Evolutionary conservation across 108 stramenopile genomes (phyloP).

Genomic region (Conticribra guillardii): DNA sequence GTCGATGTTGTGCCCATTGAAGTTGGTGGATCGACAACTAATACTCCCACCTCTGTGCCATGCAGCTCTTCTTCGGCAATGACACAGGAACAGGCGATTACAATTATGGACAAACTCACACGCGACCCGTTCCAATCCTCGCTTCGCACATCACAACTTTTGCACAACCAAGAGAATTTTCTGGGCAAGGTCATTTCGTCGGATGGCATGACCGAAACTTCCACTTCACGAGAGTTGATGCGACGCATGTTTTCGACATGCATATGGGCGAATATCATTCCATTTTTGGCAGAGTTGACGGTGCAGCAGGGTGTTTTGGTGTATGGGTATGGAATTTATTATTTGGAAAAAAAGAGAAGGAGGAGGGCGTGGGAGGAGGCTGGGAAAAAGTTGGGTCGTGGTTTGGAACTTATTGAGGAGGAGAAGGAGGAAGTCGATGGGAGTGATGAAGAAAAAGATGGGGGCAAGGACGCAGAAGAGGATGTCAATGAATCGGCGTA

Average conservation of each 20-base stretch:
- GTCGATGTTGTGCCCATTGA: conserved; percentile 38
- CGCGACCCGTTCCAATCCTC: conserved; percentile 49
- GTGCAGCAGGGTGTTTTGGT: conserved; percentile 51
- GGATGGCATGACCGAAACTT: conserved; percentile 40
- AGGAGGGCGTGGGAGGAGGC: conserved; percentile 27
- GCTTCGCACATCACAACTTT: conserved; percentile 40
- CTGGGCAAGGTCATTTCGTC: conserved; percentile 44
- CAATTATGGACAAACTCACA: conserved; percentile 52
- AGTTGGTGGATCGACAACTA: too few relatives aligned
- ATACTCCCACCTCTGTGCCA: too few relatives aligned
- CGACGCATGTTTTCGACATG: conserved; percentile 53
- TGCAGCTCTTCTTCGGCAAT: too few relatives aligned
- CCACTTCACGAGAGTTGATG: conserved; percentile 36
- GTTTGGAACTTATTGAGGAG: too few relatives aligned
- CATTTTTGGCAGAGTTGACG: conserved; percentile 54
- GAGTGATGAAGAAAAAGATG: too few relatives aligned
- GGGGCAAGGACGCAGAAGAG: too few relatives aligned
- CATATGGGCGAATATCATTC: conserved; percentile 52
- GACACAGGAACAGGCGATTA: conserved; percentile 25
- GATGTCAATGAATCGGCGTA: conserved; percentile 40
- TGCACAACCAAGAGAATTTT: conserved; percentile 36
- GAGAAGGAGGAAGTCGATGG: too few relatives aligned
- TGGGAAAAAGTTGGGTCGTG: too few relatives aligned
- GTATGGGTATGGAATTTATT: conserved; percentile 50
- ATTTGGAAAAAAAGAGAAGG: conserved; percentile 39